Conservation (phyloP, 345 rosid species). For the Anastatica hierochuntica region DNA sequence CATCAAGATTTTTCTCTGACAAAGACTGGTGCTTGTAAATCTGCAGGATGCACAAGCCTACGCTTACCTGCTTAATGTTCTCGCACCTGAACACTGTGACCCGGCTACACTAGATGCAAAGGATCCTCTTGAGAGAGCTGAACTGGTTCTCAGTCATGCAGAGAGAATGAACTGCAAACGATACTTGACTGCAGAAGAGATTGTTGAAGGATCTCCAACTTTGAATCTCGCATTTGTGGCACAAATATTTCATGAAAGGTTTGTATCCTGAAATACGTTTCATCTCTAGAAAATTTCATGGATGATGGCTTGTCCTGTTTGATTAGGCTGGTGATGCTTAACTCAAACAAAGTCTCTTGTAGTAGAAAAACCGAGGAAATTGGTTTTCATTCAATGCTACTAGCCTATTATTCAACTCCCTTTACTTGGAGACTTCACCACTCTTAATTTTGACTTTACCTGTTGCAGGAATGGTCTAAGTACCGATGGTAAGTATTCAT, state of each 20-base stretch:
- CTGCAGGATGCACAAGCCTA: constrained; percentile 90
- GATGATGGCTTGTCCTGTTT: neutral
- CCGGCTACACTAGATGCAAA: constrained; percentile 64
- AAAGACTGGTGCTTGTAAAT: neutral
- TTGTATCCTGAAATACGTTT: neutral
- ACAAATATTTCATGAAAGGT: constrained; percentile 88
- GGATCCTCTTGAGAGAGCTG: constrained; percentile 68
- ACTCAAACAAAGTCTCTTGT: neutral
- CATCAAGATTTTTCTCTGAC: neutral
- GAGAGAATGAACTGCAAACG: constrained; percentile 79
- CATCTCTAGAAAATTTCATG: neutral
- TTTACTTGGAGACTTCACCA: neutral
- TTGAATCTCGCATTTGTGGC: constrained; percentile 89
- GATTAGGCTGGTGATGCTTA: neutral
- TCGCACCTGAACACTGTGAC: constrained; percentile 74
- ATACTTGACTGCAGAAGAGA: constrained; percentile 72
- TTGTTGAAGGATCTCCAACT: constrained; percentile 69
- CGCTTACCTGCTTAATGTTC: constrained; percentile 78
- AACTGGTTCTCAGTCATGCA: constrained; percentile 66
- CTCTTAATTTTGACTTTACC: neutral
- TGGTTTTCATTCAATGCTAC: neutral
- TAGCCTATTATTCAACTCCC: neutral
- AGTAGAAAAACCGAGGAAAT: neutral
- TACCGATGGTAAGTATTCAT: constrained; percentile 55
- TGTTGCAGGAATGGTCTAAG: constrained; percentile 76